Percentiles rank a stretch among this genome's conserved stretches.
Evolutionary conservation across 306 rosid species (phyloP).

Genomic region (Carpinus viminea): DNA sequence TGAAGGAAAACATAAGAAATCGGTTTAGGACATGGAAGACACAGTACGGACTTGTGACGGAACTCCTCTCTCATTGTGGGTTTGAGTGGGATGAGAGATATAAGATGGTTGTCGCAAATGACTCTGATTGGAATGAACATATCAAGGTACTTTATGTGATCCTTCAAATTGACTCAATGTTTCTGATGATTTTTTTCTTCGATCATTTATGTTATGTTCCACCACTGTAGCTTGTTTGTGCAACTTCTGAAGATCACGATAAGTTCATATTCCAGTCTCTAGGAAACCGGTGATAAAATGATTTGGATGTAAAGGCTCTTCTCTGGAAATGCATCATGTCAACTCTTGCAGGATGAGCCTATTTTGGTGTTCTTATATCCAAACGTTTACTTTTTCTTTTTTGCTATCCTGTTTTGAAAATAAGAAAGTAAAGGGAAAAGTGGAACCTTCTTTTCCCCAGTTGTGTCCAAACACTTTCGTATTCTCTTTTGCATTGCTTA

Average conservation of each 20-base stretch:
- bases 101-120: slow-evolving; percentile 47
- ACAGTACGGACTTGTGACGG: slow-evolving; percentile 44
- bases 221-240: background rate
- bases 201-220: background rate
- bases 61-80: slow-evolving; percentile 45
- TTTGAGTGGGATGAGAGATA: slow-evolving; percentile 52
- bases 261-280: too few relatives aligned
- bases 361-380: too few relatives aligned
- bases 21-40: slow-evolving; percentile 53
- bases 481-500: background rate
- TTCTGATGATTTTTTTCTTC: background rate
- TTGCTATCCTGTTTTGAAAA: too few relatives aligned
- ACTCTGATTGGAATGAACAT: slow-evolving; percentile 51
- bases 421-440: too few relatives aligned
- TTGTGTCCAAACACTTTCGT: background rate
- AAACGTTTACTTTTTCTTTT: too few relatives aligned
- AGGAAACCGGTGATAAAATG: too few relatives aligned
- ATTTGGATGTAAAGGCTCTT: too few relatives aligned
- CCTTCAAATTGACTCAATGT: background rate
- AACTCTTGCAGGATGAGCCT: too few relatives aligned
- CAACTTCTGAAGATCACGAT: background rate
- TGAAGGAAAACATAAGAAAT: slow-evolving; percentile 18
- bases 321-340: too few relatives aligned
- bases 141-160: slow-evolving; percentile 39
- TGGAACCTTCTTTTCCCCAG: background rate